Evolutionary conservation across 2,329 filamentous ascomycete species (phyloP).

Genomic region (Xylariaceae sp.): DNA sequence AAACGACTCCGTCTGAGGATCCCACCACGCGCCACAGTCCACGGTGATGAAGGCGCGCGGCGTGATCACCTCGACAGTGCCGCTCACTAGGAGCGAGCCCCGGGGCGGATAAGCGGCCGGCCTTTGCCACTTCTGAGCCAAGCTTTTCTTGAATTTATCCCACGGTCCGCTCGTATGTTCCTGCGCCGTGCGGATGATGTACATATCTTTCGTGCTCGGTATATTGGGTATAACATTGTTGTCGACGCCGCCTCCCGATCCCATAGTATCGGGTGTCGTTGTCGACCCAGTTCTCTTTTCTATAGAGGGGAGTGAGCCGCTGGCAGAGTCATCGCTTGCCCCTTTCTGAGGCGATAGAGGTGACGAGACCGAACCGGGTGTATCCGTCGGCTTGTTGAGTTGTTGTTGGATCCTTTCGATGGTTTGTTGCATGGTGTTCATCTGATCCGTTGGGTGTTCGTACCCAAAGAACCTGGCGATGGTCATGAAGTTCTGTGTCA

Average conservation of each 20-base stretch:
- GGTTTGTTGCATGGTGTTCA: constrained; percentile 25
- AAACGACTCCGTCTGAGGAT: constrained; percentile 49
- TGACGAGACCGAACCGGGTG: constrained; percentile 15
- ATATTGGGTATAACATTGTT: constrained; percentile 15
- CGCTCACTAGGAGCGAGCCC: constrained; percentile 49
- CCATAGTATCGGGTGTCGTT: constrained; percentile 18
- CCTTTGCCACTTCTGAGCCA: constrained; percentile 43
- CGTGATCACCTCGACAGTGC: constrained; percentile 49
- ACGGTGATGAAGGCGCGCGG: constrained; percentile 43
- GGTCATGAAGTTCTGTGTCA: constrained; percentile 41
- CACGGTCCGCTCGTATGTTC: constrained; percentile 31
- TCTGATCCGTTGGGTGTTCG: constrained; percentile 25
- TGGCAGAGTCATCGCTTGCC: constrained; percentile 22
- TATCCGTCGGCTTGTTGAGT: constrained; percentile 21
- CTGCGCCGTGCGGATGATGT: constrained; percentile 27
- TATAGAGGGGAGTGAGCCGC: constrained; percentile 20
- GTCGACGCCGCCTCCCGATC: constrained; percentile 13
- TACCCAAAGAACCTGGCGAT: constrained; percentile 45
- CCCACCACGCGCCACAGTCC: constrained; percentile 50
- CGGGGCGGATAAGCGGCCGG: constrained; percentile 41
- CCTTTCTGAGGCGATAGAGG: constrained; percentile 17
- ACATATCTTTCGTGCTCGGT: constrained; percentile 28
- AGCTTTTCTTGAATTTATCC: constrained; percentile 34
- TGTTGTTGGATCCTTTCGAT: constrained; percentile 30
- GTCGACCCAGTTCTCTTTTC: constrained; percentile 21